Percentiles rank a stretch among this genome's conserved stretches.
Conservation (phyloP, 345 rosid genomes). For the Chamaenerion angustifolium region DNA sequence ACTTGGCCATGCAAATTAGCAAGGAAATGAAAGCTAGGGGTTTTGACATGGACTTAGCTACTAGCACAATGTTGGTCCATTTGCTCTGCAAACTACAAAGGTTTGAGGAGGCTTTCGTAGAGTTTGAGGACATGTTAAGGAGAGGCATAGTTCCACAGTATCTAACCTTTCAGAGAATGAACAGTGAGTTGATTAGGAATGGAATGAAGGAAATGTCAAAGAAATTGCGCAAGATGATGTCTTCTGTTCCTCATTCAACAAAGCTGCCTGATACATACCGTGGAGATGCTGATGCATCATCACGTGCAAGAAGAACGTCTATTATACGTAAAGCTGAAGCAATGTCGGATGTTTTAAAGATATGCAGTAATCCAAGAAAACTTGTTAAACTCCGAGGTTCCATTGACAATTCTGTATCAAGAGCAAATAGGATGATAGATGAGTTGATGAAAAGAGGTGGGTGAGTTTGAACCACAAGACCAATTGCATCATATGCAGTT, state of each 20-base stretch:
- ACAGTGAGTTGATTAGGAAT: slow-evolving; percentile 37
- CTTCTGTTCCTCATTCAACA: slow-evolving; percentile 52
- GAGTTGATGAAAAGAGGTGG: slow-evolving; percentile 11
- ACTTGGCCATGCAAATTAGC: slow-evolving; percentile 54
- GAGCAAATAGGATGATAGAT: slow-evolving; percentile 17
- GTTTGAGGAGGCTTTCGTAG: slow-evolving; percentile 56
- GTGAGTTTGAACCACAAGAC: neutral
- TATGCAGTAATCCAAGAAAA: slow-evolving; percentile 51
- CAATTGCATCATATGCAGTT: no score
- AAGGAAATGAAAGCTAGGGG: slow-evolving; percentile 70
- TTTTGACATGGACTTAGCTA: slow-evolving; percentile 49
- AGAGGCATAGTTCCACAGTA: slow-evolving; percentile 65
- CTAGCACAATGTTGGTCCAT: slow-evolving; percentile 59
- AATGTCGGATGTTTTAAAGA: slow-evolving; percentile 63
- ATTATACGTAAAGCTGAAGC: slow-evolving; percentile 59
- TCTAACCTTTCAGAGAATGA: slow-evolving; percentile 55
- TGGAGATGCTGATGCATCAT: slow-evolving; percentile 15
- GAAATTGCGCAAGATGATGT: slow-evolving; percentile 40
- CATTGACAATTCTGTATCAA: slow-evolving; percentile 10
- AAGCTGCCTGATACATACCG: slow-evolving; percentile 37
- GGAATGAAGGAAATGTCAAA: slow-evolving; percentile 46
- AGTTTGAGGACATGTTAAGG: slow-evolving; percentile 53
- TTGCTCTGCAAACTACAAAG: slow-evolving; percentile 44
- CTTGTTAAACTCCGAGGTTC: slow-evolving; percentile 35
- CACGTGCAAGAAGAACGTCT: slow-evolving; percentile 31